Evolutionary conservation across 1,284 basidiomycete genomes (phyloP).

Genomic region (Rhizoctonia solani): DNA sequence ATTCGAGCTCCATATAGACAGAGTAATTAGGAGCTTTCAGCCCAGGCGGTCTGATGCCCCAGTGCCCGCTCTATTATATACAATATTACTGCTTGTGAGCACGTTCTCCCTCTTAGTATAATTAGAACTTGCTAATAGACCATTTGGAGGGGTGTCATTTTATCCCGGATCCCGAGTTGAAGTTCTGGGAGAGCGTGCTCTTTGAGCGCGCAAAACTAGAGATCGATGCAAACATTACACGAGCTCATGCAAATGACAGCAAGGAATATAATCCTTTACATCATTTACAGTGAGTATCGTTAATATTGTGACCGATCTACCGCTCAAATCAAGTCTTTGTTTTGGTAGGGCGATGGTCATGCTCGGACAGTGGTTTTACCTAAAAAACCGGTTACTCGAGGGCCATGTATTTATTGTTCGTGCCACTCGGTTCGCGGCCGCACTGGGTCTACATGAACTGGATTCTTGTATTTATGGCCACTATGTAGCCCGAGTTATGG

Average conservation of each 20-base stretch:
- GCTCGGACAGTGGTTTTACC: conserved; percentile 58
- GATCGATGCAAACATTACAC: conserved; percentile 4
- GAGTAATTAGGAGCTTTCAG: background rate
- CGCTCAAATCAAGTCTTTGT: background rate
- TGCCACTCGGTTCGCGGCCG: conserved; percentile 41
- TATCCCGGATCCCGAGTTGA: background rate
- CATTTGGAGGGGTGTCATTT: conserved; percentile 13
- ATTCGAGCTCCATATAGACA: conserved; percentile 7
- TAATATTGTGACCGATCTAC: background rate
- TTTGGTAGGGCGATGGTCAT: conserved; percentile 9
- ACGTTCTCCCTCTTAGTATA: background rate
- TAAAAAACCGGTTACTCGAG: conserved; percentile 70
- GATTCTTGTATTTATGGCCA: conserved; percentile 5
- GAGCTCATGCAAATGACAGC: background rate
- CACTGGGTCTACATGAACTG: conserved; percentile 2
- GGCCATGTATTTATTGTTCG: conserved; percentile 71
- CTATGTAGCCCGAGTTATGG: background rate
- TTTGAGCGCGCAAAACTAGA: conserved; percentile 1
- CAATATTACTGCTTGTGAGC: conserved; percentile 4
- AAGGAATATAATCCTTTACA: conserved; percentile 1
- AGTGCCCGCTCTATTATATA: background rate
- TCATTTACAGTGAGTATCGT: conserved; percentile 7
- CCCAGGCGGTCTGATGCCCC: background rate
- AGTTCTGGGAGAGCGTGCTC: background rate
- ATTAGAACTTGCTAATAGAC: background rate